A percentile compares a stretch with the other conserved stretches of the same genome.
phyloP scores from a whole-genome alignment of 768 basidiomycete species.

The Sporobolomyces phaffii region DNA sequence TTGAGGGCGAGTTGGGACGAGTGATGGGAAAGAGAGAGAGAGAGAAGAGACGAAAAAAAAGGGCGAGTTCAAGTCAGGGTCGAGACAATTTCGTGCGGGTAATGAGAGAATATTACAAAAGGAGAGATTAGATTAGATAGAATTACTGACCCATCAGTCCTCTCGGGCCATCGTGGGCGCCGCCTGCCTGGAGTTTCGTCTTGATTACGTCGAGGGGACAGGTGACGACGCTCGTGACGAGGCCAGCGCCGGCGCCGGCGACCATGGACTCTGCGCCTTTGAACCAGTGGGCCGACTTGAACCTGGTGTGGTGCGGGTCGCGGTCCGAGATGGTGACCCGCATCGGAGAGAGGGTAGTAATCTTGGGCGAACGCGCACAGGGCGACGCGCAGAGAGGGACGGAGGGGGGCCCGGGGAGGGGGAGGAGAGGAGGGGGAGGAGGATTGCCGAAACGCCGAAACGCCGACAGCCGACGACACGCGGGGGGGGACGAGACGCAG shows the following conservation, averaged over 20 bases:
- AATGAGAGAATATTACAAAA: too few species aligned
- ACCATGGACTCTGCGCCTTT: conserved; percentile 47
- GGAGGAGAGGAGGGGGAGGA: too few species aligned
- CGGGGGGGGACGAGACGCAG: too few species aligned
- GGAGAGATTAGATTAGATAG: neutral
- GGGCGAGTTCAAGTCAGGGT: neutral
- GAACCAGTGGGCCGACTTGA: conserved; percentile 26
- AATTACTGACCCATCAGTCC: conserved; percentile 61
- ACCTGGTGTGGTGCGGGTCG: conserved; percentile 17
- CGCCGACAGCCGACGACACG: too few species aligned
- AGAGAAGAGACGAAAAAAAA: neutral
- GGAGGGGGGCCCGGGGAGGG: too few species aligned
- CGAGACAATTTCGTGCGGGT: too few species aligned
- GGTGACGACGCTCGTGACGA: conserved; percentile 85
- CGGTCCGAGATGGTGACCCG: conserved; percentile 35
- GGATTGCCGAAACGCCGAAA: too few species aligned
- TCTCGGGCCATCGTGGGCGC: conserved; percentile 46
- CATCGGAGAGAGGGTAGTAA: conserved; percentile 13
- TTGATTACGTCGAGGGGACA: conserved; percentile 98
- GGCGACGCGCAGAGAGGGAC: neutral
- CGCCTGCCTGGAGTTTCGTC: conserved; percentile 94
- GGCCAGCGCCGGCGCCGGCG: conserved; percentile 90
- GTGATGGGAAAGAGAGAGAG: neutral
- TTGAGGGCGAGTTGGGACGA: neutral
- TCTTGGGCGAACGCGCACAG: neutral